phyloP scores from a whole-genome alignment of 257 asterid species.

The Osmanthus fragrans region DNA sequence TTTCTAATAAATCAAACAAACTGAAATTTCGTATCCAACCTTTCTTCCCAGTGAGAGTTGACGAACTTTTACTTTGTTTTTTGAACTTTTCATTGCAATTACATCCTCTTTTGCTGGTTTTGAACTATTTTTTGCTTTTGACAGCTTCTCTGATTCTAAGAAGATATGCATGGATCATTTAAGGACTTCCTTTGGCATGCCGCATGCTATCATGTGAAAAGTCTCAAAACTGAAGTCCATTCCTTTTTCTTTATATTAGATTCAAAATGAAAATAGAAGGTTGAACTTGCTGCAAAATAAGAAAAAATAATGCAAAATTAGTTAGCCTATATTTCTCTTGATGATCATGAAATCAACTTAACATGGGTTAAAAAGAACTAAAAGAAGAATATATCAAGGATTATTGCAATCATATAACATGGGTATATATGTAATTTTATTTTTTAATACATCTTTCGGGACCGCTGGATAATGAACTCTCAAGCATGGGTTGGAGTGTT shows the following conservation, averaged over 20 bases:
- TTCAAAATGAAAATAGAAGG: neutral
- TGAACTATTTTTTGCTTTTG: constrained; percentile 30
- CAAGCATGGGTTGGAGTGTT: too few species aligned
- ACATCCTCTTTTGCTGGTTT: constrained; percentile 15
- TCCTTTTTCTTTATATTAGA: neutral
- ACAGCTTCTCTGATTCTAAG: constrained; percentile 24
- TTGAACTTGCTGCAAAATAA: neutral
- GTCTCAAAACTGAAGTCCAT: neutral
- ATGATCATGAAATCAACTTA: neutral
- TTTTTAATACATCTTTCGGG: too few species aligned
- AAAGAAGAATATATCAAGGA: too few species aligned
- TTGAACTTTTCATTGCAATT: constrained; percentile 22
- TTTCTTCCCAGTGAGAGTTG: constrained; percentile 29
- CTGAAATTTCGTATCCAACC: constrained; percentile 24
- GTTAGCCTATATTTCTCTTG: neutral
- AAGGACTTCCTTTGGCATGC: neutral
- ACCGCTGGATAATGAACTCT: too few species aligned
- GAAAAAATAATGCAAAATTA: neutral
- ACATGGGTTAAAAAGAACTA: too few species aligned
- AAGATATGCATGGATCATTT: neutral
- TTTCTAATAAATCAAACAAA: neutral
- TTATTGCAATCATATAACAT: too few species aligned
- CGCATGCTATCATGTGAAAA: too few species aligned
- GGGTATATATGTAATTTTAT: too few species aligned
- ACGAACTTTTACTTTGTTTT: constrained; percentile 24